phyloP scores from a whole-genome alignment of 345 rosid species.

The Eucalyptus victrix region DNA sequence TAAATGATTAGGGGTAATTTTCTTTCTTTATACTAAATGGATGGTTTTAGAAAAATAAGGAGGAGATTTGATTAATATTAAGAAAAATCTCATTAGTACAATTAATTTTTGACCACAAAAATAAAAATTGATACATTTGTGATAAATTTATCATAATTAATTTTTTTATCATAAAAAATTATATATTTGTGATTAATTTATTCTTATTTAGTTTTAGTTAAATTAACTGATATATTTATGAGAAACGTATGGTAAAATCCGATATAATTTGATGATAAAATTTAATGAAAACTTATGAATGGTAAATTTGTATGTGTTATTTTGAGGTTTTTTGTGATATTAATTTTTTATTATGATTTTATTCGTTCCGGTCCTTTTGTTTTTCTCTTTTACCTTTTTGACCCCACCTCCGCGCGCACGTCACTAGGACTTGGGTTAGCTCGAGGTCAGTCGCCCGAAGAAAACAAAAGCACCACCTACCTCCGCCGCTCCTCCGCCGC shows the following conservation, averaged over 20 bases:
- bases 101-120: too few relatives aligned
- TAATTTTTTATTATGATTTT: background rate
- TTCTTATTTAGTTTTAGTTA: too few relatives aligned
- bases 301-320: fast-evolving
- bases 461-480: background rate
- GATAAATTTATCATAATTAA: fast-evolving
- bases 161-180: too few relatives aligned
- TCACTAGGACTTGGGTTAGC: background rate
- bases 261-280: fast-evolving
- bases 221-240: fast-evolving
- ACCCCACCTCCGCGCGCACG: background rate
- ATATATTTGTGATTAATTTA: too few relatives aligned
- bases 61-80: background rate
- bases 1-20: background rate
- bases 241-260: fast-evolving
- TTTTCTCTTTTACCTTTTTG: background rate
- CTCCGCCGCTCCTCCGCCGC: background rate
- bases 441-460: background rate
- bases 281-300: fast-evolving
- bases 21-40: background rate
- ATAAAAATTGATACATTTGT: fast-evolving
- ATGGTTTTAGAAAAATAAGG: background rate
- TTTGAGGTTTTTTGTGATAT: fast-evolving
- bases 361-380: background rate
- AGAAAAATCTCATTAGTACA: too few relatives aligned